Base-by-base conservation (phyloP, 345 rosid genomes). In the Gossypium longicalyx region DNA sequence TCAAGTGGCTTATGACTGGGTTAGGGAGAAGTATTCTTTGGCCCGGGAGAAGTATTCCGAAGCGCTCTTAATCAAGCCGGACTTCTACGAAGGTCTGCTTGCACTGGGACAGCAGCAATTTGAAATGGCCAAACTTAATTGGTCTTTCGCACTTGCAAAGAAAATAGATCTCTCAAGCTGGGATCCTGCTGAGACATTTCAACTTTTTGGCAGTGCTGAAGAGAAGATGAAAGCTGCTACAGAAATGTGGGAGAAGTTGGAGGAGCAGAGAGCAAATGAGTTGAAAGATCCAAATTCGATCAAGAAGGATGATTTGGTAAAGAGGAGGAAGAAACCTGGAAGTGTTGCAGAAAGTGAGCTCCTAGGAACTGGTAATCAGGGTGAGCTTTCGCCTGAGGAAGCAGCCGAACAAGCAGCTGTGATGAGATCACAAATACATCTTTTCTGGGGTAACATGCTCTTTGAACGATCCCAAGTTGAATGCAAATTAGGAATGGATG, bases 391-490 rank as follows among this genome's bases (percentile, higher is more conserved):
- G 16, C 83, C 94, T 5, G 97, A 85, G 58, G 98, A 90, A 86
- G 98, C 97, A 0, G 98, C 96, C 65, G 99, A 95, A 68, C 99
- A 95, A 85, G 98, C 96, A 27, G 86, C 85, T 23, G 98, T 92
- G 4, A 91, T 93, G 98, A 93, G 94, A 84, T 95, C 98, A 15
- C 99, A 95, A 84, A 95, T 95, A 78, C 99, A 95, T 83, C 89
- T 95, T 22, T 95, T 95, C 80, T 95, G 99, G 99, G 99, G 99
- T 7, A 95, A 95, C 79, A 86, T 95, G 96, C 84, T 93, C 27
- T 93, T 93, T 69, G 99, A 95, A 80, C 87, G 97, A 80, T 95
- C 99, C 17, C 99, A 93, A 82, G 94, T 93, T n/a, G 99, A 91
- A 82, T 87, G 94, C 91, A 95, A 93, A 80, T 76, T 95, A 56